Conservation (phyloP, 352 stramenopile genomes). For the Porosira glacialis region DNA sequence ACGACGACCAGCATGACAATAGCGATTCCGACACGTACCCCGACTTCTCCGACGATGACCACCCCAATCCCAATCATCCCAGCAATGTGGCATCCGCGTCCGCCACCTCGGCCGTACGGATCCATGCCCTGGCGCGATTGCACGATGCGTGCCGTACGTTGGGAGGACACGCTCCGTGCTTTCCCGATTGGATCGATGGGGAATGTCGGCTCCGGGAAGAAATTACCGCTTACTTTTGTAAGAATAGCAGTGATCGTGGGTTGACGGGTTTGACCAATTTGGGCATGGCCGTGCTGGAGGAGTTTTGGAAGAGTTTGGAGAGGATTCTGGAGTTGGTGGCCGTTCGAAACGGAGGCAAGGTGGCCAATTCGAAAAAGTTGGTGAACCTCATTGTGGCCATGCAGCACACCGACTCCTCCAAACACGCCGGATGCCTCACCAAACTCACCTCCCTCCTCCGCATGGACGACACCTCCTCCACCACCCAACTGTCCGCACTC, state of each 20-base stretch:
- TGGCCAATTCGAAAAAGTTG: background rate
- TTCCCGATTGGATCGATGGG: constrained; percentile 75
- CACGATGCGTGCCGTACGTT: constrained; percentile 56
- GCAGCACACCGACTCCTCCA: constrained; percentile 2
- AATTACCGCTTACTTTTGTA: constrained; percentile 35
- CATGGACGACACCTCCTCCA: constrained; percentile 10
- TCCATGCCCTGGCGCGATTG: constrained; percentile 46
- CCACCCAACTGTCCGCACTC: background rate
- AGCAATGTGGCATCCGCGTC: too few relatives aligned
- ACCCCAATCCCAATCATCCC: too few relatives aligned
- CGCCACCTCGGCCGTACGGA: constrained; percentile 4
- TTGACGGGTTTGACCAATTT: constrained; percentile 56
- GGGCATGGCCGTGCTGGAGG: constrained; percentile 33
- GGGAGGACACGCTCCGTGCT: constrained; percentile 64
- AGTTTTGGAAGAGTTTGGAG: constrained; percentile 42
- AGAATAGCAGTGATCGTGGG: constrained; percentile 48
- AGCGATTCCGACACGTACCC: too few relatives aligned
- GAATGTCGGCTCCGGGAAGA: constrained; percentile 49
- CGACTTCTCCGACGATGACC: too few relatives aligned
- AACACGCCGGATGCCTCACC: constrained; percentile 21
- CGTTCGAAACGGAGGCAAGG: background rate
- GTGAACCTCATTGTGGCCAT: constrained; percentile 29
- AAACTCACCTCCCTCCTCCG: constrained; percentile 17
- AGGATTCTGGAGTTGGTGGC: constrained; percentile 22
- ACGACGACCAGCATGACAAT: too few relatives aligned